Base-by-base conservation (phyloP, 495 filamentous ascomycete genomes). In the Thozetella sp. region DNA sequence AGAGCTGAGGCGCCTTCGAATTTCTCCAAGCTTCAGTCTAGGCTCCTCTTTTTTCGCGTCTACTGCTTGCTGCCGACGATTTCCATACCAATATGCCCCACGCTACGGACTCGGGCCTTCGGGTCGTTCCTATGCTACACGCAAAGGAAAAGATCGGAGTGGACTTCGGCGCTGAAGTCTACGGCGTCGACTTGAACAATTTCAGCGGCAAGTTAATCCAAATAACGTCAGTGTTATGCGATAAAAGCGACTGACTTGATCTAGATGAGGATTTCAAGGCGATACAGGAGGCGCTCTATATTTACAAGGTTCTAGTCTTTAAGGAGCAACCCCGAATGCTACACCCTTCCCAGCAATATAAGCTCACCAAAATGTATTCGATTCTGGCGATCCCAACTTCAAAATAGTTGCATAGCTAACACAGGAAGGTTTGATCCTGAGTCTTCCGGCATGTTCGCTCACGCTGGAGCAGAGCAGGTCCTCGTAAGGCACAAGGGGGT, bases 281-380 rank as follows among this genome's bases (percentile, higher is more conserved):
- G 25, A 72, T 68, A 23, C 63, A 61, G 17, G 60, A 58, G 34
- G 68, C 68, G 22, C 63, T 73, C 17, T 64, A 73, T 54, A 59
- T 25, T 15, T 60, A 73, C 48, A 73, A 71, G 58, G 53, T 73
- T 17, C 62, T 73, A 26, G 62, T 73, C 11, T 73, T 73, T 57
- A 73, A 73, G 54, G 64, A 65, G 45, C 70, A 73, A 57, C 68
- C 70, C 0, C 23, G 63, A 25, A 72, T 72, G 69, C 59, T 72
- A 12, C 56, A 25, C n/a, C 67, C 69, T 3, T 56, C 70, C 58
- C 67, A 70, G 25, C 69, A 72, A 58, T 72, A 72, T 53, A 55
- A 60, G 6, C 51, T 72, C 12, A 68, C 69, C 22, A 50, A 56
- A 25, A 22, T 26, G 13, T 1, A 25, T 3, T 2, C 2, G 15